Conservation (phyloP, 2,329 filamentous ascomycete genomes). For the Amauroascus niger region DNA sequence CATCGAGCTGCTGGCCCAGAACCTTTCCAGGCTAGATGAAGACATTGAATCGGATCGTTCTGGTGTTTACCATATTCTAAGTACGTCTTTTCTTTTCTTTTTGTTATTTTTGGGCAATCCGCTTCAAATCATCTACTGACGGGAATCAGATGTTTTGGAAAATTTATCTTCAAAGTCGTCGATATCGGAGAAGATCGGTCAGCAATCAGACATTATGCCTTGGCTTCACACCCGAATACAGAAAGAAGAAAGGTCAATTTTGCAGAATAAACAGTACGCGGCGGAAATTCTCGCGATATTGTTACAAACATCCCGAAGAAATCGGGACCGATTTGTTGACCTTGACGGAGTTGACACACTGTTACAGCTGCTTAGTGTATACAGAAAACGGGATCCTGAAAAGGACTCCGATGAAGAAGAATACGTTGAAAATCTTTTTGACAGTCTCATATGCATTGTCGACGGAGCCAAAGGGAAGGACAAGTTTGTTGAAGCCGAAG, state of each 20-base stretch:
- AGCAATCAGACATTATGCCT: slow-evolving; percentile 56
- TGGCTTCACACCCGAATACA: slow-evolving; percentile 73
- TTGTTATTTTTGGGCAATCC: not conserved
- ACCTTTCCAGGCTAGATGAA: slow-evolving; percentile 71
- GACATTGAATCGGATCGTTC: slow-evolving; percentile 59
- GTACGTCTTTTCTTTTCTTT: no score
- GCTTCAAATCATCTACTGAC: not conserved
- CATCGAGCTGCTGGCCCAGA: slow-evolving; percentile 39
- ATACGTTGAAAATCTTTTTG: slow-evolving; percentile 89
- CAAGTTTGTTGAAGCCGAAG: slow-evolving; percentile 81
- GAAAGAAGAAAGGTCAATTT: slow-evolving; percentile 55
- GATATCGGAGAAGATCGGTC: slow-evolving; percentile 62
- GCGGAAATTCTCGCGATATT: slow-evolving; percentile 87
- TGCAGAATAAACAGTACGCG: slow-evolving; percentile 91
- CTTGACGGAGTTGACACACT: slow-evolving; percentile 67
- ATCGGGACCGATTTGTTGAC: slow-evolving; percentile 52
- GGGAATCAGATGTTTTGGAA: slow-evolving; percentile 58
- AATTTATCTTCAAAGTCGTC: slow-evolving; percentile 65
- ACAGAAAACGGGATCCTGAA: slow-evolving; percentile 74
- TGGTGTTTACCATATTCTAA: slow-evolving; percentile 77
- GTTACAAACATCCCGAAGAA: slow-evolving; percentile 61
- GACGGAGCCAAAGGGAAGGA: slow-evolving; percentile 65
- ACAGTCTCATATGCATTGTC: slow-evolving; percentile 68
- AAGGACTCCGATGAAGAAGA: slow-evolving; percentile 87
- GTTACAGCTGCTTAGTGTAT: slow-evolving; percentile 73